phyloP scores from a whole-genome alignment of 2,329 filamentous ascomycete genomes.

The Alternaria arborescens region DNA sequence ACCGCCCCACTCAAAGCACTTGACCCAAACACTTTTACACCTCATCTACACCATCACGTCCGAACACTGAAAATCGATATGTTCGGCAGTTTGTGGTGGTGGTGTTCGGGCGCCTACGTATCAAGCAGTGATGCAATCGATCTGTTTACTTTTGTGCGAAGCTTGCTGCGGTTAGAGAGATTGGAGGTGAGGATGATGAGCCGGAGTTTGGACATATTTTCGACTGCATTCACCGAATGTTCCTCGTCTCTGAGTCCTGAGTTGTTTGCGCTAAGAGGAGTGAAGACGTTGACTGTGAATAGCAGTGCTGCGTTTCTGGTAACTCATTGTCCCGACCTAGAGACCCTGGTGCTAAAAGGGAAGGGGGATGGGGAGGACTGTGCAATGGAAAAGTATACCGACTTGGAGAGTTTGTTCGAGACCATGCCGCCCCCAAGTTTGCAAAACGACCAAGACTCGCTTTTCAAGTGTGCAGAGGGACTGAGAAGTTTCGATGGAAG shows the following conservation, averaged over 20 bases:
- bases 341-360: conserved; percentile 4
- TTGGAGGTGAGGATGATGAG: conserved; percentile 31
- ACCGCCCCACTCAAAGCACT: conserved; percentile 25
- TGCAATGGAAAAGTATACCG: conserved; percentile 22
- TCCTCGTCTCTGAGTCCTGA: not conserved
- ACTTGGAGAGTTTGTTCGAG: conserved; percentile 16
- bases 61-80: conserved; percentile 26
- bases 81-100: conserved; percentile 31
- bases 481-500: conserved; percentile 23
- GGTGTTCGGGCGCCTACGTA: conserved; percentile 26
- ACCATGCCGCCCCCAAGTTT: not conserved
- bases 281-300: not conserved
- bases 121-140: conserved; percentile 23
- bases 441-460: not conserved
- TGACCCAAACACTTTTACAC: not conserved
- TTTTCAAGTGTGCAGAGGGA: not conserved
- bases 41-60: conserved; percentile 12
- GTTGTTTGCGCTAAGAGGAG: not conserved
- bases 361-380: conserved; percentile 19
- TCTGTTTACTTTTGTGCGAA: conserved; percentile 17
- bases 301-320: not conserved
- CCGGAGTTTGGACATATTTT: conserved; percentile 28
- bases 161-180: conserved; percentile 12
- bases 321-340: not conserved
- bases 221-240: conserved; percentile 12